phyloP scores from a whole-genome alignment of 768 basidiomycete genomes.

The Leccinum sublutescens region DNA sequence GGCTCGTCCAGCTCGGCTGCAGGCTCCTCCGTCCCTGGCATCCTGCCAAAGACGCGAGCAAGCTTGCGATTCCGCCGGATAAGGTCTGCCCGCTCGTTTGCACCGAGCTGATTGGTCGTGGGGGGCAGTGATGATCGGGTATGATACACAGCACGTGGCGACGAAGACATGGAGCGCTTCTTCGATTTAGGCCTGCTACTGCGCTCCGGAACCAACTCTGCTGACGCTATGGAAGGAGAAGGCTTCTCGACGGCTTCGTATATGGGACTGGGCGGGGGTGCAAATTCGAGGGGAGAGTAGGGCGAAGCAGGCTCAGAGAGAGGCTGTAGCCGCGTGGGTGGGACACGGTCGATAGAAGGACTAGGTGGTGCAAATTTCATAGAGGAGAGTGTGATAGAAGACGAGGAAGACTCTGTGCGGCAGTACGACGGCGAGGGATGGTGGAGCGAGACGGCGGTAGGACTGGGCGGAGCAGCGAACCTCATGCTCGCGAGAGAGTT shows the following conservation, averaged over 20 bases:
- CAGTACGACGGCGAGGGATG: constrained; percentile 12
- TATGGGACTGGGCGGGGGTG: constrained; percentile 18
- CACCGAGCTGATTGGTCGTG: constrained; percentile 64
- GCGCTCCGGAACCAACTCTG: constrained; percentile 44
- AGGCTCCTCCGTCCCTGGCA: constrained; percentile 46
- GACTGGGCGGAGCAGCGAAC: constrained; percentile 32
- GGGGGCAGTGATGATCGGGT: constrained; percentile 43
- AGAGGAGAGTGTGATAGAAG: constrained; percentile 25
- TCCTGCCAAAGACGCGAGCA: constrained; percentile 75
- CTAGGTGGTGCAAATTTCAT: constrained; percentile 33
- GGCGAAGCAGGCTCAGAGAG: constrained; percentile 27
- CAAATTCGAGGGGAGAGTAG: constrained; percentile 32
- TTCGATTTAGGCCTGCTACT: constrained; percentile 17
- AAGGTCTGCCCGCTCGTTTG: constrained; percentile 67
- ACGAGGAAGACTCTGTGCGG: constrained; percentile 7
- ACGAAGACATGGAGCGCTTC: constrained; percentile 31
- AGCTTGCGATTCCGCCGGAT: constrained; percentile 75
- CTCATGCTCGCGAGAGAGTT: constrained; percentile 32
- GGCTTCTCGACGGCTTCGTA: constrained; percentile 32
- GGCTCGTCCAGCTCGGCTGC: constrained; percentile 26
- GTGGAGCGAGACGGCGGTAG: constrained; percentile 7
- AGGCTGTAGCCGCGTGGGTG: constrained; percentile 12
- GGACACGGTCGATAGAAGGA: constrained; percentile 15
- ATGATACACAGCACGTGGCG: constrained; percentile 22
- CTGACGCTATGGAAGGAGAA: constrained; percentile 43